phyloP scores from a whole-genome alignment of 2,329 filamentous ascomycete genomes.

The Lecanicillium sp. region DNA sequence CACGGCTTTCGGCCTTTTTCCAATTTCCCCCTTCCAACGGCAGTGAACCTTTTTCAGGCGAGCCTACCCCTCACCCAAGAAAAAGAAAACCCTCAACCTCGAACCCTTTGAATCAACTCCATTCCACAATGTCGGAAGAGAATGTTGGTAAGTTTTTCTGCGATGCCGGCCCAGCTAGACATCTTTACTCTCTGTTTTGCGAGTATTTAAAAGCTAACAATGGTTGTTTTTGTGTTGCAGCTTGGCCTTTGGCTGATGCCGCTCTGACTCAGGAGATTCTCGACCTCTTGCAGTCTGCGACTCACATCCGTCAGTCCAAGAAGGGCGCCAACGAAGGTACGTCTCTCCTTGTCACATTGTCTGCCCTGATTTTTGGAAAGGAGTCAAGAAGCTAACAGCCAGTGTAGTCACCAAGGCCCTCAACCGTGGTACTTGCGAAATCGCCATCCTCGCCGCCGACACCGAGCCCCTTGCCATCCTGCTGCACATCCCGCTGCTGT shows the following conservation, averaged over 20 bases:
- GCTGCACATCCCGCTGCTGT: slow-evolving; percentile 79
- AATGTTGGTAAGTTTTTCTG: slow-evolving; percentile 14
- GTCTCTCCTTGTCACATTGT: too few species aligned
- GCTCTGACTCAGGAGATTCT: slow-evolving; percentile 74
- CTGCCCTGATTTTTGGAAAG: too few species aligned
- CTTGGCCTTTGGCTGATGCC: slow-evolving; percentile 66
- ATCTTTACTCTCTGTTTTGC: too few species aligned
- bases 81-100: not conserved
- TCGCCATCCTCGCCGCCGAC: slow-evolving; percentile 84
- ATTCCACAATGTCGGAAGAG: slow-evolving; percentile 16
- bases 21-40: slow-evolving; percentile 22
- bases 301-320: slow-evolving; percentile 64
- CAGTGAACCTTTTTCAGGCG: slow-evolving; percentile 46
- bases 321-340: slow-evolving; percentile 75
- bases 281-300: slow-evolving; percentile 69
- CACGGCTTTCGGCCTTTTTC: slow-evolving; percentile 2
- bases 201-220: not conserved
- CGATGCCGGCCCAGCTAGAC: too few species aligned
- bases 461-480: slow-evolving; percentile 79
- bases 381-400: too few species aligned
- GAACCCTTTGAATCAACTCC: not conserved
- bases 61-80: slow-evolving; percentile 16
- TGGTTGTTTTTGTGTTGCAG: slow-evolving; percentile 22
- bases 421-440: slow-evolving; percentile 82
- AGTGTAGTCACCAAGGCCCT: slow-evolving; percentile 66